Evolutionary conservation across 1,284 basidiomycete species (phyloP), one percentile per base, ranked within the genome.

Genomic region (Pseudozyma sp.): DNA sequence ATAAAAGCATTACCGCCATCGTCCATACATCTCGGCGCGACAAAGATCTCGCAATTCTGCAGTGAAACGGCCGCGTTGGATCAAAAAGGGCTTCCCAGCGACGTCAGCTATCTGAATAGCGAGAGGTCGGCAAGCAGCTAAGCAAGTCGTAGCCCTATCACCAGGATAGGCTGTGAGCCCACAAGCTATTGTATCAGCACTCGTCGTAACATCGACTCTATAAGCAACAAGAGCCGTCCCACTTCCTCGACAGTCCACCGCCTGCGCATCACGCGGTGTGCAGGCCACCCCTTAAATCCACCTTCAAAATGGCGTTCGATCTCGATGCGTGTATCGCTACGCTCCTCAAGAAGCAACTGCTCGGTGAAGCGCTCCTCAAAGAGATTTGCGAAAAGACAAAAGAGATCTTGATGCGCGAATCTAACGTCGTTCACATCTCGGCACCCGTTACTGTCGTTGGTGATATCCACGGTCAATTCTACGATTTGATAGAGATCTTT

Each of bases 361-460:
- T 85, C 7, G 80, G 82, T 39, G 83, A 84, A 45, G 74, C 82
- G 18, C 59, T 85, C 12, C 62, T 85, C 36, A 79, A 80, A 49
- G 83, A 85, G 60, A 84, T 85, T 48, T 85, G 83, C 76, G 81
- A 84, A 68, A 84, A 83, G 68, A 83, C 82, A 9, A 84, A 84
- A 51, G 84, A 85, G 76, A 93, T 99, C 1, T 90, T 99, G 66
- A 99, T 99, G 97, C 89, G 94, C 76, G 97, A 99, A 87, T 94
- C 93, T 74, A 99, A 99, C 84, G 97, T 99, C 64, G 95, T 99
- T 13, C 97, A 99, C 84, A 93, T 99, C 79, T 92, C 91, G 70
- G 93, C 95, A 1, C 97, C 97, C n/a, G 95, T 99, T 48, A 99
- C 97, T 1, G 97, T 99, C 35, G 96, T 99, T 35, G 97, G 97